Evolutionary conservation across 2,329 filamentous ascomycete genomes (phyloP), one percentile per base, ranked within the genome.

Genomic region (Domatiomyces globalis): DNA sequence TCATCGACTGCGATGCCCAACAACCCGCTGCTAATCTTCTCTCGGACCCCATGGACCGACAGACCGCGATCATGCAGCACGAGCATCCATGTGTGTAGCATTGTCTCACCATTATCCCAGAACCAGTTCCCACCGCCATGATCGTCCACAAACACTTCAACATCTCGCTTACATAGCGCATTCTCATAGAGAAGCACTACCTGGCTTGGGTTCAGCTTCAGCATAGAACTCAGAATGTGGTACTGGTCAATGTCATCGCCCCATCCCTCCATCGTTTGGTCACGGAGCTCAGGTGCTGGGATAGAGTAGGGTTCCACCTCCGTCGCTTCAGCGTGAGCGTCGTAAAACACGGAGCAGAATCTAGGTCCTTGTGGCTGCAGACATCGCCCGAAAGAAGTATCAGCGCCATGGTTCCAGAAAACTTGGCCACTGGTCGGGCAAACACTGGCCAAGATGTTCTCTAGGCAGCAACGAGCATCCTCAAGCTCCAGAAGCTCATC

Each of bases 181-280:
- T 78, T 69, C 54, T 80, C 74, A 51, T 73, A 73, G 51, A 82
- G 62, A 68, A 72, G 77, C 55, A 82, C 59, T 7, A 81, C 68
- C 62, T 81, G 77, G 42, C 72, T 74, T 0, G 79, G 79, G 52
- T 80, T 74, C 39, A 82, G 67, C 63, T 82, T 82, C 65, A 81
- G 67, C 73, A 81, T 79, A 55, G 81, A 78, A 58, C 82, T 76
- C 3, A 82, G 73, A 5, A 81, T 69, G 57, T 82, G 81, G 62
- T 81, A 81, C 55, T 81, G 78, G 12, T 71, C 69, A 48, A 81
- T 77, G 51, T 81, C 78, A 58, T 81, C 78, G 27, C 79, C 79
- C 79, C 79, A 82, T 20, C 79, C 79, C 63, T 80, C 77, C n/a
- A 69, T 60, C 43, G 56, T 51, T 20, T 49, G 51, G 73, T 56